Percentiles rank a stretch among this genome's conserved stretches.
phyloP scores from a whole-genome alignment of 371 early-diverging fungal genomes.

The Dichotomocladium elegans region DNA sequence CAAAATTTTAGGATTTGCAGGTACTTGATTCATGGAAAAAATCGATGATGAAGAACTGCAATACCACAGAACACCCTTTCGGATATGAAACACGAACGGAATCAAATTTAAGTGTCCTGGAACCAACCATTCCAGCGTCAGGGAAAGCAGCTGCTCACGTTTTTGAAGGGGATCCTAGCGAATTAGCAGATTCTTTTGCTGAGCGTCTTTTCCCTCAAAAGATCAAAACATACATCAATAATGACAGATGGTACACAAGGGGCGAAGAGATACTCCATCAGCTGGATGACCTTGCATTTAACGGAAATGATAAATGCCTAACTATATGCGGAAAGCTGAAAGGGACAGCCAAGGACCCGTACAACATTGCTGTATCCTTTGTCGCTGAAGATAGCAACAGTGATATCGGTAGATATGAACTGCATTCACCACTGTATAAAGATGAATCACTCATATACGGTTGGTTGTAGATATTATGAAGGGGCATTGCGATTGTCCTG shows the following conservation, averaged over 20 bases:
- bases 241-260: conserved; percentile 8
- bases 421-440: neutral
- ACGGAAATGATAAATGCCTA: conserved; percentile 4
- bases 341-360: conserved; percentile 10
- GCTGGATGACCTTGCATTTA: neutral
- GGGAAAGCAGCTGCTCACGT: too few relatives aligned
- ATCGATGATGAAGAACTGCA: neutral
- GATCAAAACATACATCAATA: conserved; percentile 9
- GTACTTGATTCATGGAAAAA: neutral
- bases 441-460: too few relatives aligned
- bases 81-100: too few relatives aligned
- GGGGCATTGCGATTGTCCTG: conserved; percentile 18
- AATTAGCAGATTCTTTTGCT: neutral
- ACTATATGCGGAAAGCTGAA: conserved; percentile 2
- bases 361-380: neutral
- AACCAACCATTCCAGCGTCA: too few relatives aligned
- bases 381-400: neutral
- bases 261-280: conserved; percentile 11
- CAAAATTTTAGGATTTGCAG: too few relatives aligned
- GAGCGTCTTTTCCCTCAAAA: neutral
- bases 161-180: neutral
- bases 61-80: too few relatives aligned
- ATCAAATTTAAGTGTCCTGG: too few relatives aligned
- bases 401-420: neutral
- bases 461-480: neutral